A percentile compares a stretch with the other conserved stretches of the same genome.
These are phyloP conservation scores for Alternaria sp. DNA, from an alignment of 2,329 filamentous ascomycete species.

Conservation along the genomic window DNA sequence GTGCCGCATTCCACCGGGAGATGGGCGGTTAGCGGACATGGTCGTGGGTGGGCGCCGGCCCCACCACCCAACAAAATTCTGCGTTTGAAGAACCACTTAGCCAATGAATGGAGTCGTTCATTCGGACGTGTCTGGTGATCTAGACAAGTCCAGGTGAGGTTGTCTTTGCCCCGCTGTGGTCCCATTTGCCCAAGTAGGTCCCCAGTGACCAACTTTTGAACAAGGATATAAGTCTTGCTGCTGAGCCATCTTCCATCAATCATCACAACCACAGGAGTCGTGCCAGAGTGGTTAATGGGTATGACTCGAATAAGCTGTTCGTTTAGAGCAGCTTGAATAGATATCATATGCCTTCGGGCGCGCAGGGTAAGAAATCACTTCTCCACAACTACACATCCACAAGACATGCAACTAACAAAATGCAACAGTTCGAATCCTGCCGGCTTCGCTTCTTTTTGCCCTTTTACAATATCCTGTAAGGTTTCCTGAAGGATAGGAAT, in stretches of 20 bases:
- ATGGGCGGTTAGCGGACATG: not conserved
- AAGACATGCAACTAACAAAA: not conserved
- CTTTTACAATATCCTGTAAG: not conserved
- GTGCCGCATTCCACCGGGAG: not conserved
- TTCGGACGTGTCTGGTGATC: not conserved
- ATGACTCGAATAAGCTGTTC: conserved; percentile 28
- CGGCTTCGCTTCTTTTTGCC: not conserved
- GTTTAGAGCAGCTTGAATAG: conserved; percentile 1
- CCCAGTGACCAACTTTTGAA: not conserved
- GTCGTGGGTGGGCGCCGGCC: not conserved
- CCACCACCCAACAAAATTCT: not conserved
- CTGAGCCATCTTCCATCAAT: not conserved
- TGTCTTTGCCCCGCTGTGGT: not conserved
- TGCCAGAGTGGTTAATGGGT: conserved; percentile 32
- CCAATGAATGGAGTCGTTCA: not conserved
- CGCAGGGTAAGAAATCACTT: not conserved
- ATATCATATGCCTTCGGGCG: conserved; percentile 37
- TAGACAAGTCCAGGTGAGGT: not conserved
- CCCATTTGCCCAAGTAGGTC: not conserved
- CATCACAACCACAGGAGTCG: conserved; percentile 1
- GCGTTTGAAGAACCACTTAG: not conserved
- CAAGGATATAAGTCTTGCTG: not conserved
- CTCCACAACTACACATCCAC: not conserved
- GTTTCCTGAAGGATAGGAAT: not conserved
- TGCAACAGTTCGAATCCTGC: not conserved